Evolutionary conservation across 495 filamentous ascomycete genomes (phyloP).

Genomic region (Talaromyces ruber): DNA sequence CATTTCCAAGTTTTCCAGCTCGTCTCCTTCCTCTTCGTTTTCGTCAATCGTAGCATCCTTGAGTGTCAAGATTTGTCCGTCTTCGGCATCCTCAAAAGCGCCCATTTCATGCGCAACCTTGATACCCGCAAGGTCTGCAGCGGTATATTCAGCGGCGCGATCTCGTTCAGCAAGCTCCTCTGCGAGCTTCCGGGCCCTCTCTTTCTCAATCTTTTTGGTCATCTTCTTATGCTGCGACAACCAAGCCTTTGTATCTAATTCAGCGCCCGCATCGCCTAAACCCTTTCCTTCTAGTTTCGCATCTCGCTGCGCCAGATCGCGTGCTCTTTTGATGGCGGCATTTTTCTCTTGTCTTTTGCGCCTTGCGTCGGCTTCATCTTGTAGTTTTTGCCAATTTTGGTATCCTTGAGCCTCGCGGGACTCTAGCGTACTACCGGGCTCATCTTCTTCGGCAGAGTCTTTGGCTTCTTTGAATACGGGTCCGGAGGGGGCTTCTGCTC

Average conservation of each 20-base stretch:
- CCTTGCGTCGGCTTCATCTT: conserved; percentile 57
- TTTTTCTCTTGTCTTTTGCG: conserved; percentile 66
- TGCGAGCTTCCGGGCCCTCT: conserved; percentile 58
- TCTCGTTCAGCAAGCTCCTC: conserved; percentile 67
- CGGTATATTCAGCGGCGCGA: conserved; percentile 54
- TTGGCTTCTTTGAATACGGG: conserved; percentile 53
- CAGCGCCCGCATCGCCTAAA: conserved; percentile 59
- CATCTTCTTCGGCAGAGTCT: conserved; percentile 46
- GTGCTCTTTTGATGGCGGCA: conserved; percentile 77
- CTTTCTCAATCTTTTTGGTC: conserved; percentile 80
- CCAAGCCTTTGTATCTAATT: conserved; percentile 76
- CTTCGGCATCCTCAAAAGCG: conserved; percentile 62
- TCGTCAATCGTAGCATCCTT: conserved; percentile 83
- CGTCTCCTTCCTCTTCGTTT: conserved; percentile 84
- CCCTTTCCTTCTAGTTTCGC: conserved; percentile 70
- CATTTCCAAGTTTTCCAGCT: conserved; percentile 76
- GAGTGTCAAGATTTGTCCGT: conserved; percentile 80
- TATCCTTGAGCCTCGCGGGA: conserved; percentile 67
- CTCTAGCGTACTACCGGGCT: conserved; percentile 68
- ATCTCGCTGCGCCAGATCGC: conserved; percentile 70
- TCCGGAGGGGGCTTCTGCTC: conserved; percentile 36
- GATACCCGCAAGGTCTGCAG: conserved; percentile 76
- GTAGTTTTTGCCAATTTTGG: conserved; percentile 62
- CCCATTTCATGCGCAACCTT: conserved; percentile 81
- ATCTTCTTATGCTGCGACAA: conserved; percentile 79